Conservation (phyloP, 75 land plant genomes). For the Pinus albicaulis region DNA sequence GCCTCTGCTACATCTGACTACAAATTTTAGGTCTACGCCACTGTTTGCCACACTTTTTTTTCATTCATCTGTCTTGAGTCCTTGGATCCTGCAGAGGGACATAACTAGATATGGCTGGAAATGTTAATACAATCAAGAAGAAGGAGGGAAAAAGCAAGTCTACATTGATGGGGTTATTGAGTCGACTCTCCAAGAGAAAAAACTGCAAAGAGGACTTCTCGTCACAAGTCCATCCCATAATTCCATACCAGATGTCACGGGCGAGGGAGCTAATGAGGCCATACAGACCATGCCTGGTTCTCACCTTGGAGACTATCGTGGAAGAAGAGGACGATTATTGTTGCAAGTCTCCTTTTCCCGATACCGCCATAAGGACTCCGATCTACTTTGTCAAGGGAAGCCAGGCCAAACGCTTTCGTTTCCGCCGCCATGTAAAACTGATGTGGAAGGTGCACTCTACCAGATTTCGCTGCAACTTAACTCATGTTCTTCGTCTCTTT, state of each 20-base stretch:
- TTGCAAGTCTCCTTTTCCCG: background rate
- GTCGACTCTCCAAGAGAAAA: background rate
- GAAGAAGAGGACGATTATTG: background rate
- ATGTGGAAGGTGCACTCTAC: slow-evolving; percentile 4
- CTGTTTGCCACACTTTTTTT: too few relatives aligned
- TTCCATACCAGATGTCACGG: background rate
- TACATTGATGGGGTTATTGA: too few relatives aligned
- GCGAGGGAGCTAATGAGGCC: background rate
- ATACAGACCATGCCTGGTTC: slow-evolving; percentile 2
- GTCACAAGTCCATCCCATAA: background rate
- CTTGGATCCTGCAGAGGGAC: too few relatives aligned
- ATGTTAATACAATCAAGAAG: too few relatives aligned
- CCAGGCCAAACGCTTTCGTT: background rate
- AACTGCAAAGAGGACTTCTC: background rate
- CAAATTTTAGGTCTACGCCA: too few relatives aligned
- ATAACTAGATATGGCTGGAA: too few relatives aligned
- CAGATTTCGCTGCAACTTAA: background rate
- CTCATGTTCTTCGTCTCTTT: background rate
- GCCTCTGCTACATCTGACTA: too few relatives aligned
- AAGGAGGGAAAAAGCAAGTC: too few relatives aligned
- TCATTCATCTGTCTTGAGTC: too few relatives aligned
- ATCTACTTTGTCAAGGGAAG: background rate
- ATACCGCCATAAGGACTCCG: background rate
- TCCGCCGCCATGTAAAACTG: background rate
- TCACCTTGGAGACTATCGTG: background rate